Evolutionary conservation across 2,329 filamentous ascomycete genomes (phyloP).

Genomic region (Aspergillus terreus): DNA sequence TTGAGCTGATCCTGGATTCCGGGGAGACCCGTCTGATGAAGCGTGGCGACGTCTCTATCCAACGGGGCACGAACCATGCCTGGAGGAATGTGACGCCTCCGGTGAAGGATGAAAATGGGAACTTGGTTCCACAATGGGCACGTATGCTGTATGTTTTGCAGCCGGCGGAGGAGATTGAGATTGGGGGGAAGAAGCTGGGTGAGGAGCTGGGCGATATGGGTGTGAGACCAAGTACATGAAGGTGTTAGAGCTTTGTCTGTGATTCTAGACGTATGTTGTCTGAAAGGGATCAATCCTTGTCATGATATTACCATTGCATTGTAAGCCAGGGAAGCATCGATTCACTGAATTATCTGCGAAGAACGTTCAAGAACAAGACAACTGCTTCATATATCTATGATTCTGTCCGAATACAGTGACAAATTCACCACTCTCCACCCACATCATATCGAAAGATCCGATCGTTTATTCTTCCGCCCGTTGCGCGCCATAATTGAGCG

Average conservation of each 20-base stretch:
- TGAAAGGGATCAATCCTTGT: no score
- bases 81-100: slow-evolving; percentile 33
- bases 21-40: slow-evolving; percentile 45
- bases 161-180: slow-evolving; percentile 19
- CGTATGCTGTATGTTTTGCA: slow-evolving; percentile 27
- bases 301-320: no score
- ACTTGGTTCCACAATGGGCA: slow-evolving; percentile 14
- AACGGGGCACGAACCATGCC: slow-evolving; percentile 40
- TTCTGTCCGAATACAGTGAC: neutral
- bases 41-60: slow-evolving; percentile 52
- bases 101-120: slow-evolving; percentile 16
- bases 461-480: slow-evolving; percentile 48
- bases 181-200: slow-evolving; percentile 19
- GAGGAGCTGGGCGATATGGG: slow-evolving; percentile 21
- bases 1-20: slow-evolving; percentile 48
- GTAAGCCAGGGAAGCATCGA: neutral
- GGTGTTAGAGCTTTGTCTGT: neutral
- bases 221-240: slow-evolving; percentile 18
- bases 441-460: slow-evolving; percentile 50
- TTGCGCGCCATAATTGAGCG: slow-evolving; percentile 47
- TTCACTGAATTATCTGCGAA: neutral
- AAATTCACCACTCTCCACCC: slow-evolving; percentile 50
- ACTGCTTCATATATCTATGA: no score
- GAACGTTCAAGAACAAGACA: neutral
- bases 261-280: no score